Conservation (phyloP, 208 protist species). For the Trichomonas gallinae region DNA sequence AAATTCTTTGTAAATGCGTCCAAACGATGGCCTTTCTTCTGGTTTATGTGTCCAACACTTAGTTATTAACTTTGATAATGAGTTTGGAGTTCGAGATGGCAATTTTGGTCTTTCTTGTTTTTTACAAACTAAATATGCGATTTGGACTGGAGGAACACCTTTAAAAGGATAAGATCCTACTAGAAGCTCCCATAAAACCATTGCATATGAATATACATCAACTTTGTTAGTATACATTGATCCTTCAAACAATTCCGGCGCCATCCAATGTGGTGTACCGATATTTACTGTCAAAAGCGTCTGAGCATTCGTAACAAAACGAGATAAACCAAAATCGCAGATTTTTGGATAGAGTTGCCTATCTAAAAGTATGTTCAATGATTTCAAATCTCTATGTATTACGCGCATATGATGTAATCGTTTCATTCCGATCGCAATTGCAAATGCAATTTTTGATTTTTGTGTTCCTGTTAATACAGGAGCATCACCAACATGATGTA, state of each 20-base stretch:
- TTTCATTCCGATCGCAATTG: neutral
- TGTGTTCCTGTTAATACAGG: neutral
- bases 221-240: neutral
- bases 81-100: neutral
- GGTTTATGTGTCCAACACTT: neutral
- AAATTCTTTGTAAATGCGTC: neutral
- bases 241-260: neutral
- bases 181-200: neutral
- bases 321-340: constrained; percentile 10
- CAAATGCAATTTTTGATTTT: neutral
- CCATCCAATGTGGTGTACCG: constrained; percentile 11
- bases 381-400: neutral
- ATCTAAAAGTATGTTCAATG: constrained; percentile 9
- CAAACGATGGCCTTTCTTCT: neutral
- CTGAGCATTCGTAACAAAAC: neutral
- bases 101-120: neutral
- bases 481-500: neutral
- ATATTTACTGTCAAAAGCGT: neutral
- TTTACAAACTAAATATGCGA: neutral
- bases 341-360: neutral
- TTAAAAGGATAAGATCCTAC: neutral
- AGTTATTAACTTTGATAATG: neutral
- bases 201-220: constrained; percentile 15
- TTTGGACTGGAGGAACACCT: neutral
- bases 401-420: neutral